These are phyloP conservation scores for Claviceps maximensis DNA, from an alignment of 2,329 filamentous ascomycete species.

Conservation along the genomic window DNA sequence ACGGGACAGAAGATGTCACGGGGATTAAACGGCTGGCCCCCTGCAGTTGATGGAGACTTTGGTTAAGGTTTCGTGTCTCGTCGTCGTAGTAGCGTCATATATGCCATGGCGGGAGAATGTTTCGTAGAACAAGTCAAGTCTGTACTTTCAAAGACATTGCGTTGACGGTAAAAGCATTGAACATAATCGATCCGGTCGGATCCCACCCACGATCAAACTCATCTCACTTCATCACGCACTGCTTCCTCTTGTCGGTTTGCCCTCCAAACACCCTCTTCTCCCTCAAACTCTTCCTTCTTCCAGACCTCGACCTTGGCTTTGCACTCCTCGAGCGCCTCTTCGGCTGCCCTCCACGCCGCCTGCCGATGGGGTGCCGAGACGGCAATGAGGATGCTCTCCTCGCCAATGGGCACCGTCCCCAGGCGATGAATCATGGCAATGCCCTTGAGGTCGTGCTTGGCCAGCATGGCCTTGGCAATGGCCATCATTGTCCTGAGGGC, in stretches of 20 bases:
- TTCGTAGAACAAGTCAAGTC: too few species aligned
- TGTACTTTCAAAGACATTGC: too few species aligned
- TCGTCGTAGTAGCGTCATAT: background rate
- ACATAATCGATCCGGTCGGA: too few species aligned
- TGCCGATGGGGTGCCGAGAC: conserved; percentile 73
- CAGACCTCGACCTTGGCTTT: conserved; percentile 88
- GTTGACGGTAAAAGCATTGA: too few species aligned
- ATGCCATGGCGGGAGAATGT: too few species aligned
- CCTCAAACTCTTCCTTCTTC: conserved; percentile 83
- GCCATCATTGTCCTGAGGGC: conserved; percentile 55
- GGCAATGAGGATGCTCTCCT: conserved; percentile 85
- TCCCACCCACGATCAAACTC: background rate
- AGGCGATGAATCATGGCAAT: conserved; percentile 76
- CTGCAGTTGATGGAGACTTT: background rate
- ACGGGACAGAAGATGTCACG: background rate
- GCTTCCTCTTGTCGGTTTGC: conserved; percentile 72
- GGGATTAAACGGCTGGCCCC: background rate
- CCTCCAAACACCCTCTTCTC: conserved; percentile 69
- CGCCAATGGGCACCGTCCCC: conserved; percentile 74
- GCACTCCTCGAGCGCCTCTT: conserved; percentile 76
- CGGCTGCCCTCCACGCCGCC: conserved; percentile 75
- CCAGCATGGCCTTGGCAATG: conserved; percentile 45
- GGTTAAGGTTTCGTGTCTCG: background rate
- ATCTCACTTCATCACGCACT: conserved; percentile 34
- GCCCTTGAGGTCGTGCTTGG: conserved; percentile 52